Conservation (phyloP, 495 filamentous ascomycete genomes). For the Neurospora sp. region DNA sequence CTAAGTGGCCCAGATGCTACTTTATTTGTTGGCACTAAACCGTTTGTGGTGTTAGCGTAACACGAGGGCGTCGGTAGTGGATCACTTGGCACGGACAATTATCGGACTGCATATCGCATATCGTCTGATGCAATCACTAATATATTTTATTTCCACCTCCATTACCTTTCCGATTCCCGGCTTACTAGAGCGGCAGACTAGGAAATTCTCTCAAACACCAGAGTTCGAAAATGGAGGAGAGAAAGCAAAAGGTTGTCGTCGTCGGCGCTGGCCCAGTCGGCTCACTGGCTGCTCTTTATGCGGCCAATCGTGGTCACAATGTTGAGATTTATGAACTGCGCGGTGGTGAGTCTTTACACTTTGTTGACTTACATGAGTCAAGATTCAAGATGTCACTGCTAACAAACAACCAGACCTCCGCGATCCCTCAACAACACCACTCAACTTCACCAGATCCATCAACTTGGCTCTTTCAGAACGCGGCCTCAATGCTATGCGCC, state of each 20-base stretch:
- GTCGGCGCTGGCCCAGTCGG: conserved; percentile 92
- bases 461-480: conserved; percentile 91
- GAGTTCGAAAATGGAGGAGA: conserved; percentile 1
- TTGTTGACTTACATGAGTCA: background rate
- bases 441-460: conserved; percentile 97
- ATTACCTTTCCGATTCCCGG: background rate
- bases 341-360: conserved; percentile 56
- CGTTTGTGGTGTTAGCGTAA: background rate
- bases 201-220: background rate
- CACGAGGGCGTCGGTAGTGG: background rate
- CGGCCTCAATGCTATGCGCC: conserved; percentile 76
- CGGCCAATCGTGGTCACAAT: conserved; percentile 71
- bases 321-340: conserved; percentile 94
- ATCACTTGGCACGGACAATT: background rate
- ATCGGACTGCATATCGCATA: background rate
- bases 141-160: background rate
- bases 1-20: background rate
- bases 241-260: conserved; percentile 62
- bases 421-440: conserved; percentile 67
- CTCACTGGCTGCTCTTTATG: conserved; percentile 84
- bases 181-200: background rate
- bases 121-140: background rate
- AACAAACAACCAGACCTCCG: conserved; percentile 60
- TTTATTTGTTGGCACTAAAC: background rate
- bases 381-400: background rate